Conservation (phyloP, 1,139 yeast species). For the Blastobotrys niveus region DNA sequence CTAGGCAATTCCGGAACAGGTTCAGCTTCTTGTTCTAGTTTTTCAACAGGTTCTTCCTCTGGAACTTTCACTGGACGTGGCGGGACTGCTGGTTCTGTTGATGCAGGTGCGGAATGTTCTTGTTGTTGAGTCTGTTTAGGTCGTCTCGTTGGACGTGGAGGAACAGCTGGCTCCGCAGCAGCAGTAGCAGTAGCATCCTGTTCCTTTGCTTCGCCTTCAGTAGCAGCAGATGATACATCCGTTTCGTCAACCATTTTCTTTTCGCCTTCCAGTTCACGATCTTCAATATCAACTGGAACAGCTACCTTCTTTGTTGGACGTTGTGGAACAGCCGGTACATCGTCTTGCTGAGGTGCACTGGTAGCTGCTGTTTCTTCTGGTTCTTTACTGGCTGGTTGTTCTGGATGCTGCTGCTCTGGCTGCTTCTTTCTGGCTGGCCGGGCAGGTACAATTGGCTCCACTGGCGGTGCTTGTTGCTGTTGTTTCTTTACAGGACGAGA, state of each 20-base stretch:
- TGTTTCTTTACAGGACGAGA: too few species aligned
- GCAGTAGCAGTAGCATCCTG: too few species aligned
- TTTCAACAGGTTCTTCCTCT: not conserved
- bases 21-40: not conserved
- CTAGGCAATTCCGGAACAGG: slow-evolving; percentile 1
- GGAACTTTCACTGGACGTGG: slow-evolving; percentile 1
- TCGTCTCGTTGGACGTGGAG: not conserved
- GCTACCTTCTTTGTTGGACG: not conserved
- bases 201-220: not conserved
- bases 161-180: not conserved
- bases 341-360: too few species aligned
- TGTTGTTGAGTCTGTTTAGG: not conserved
- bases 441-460: not conserved
- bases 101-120: too few species aligned
- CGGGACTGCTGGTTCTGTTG: not conserved
- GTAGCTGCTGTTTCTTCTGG: too few species aligned
- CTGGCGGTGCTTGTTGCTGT: too few species aligned
- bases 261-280: too few species aligned
- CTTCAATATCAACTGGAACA: not conserved
- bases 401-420: too few species aligned
- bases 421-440: not conserved
- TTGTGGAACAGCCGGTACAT: not conserved
- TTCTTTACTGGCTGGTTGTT: too few species aligned
- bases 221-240: not conserved
- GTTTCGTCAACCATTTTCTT: not conserved